These are phyloP conservation scores for Ophiocordyceps unilateralis DNA, from an alignment of 2,329 filamentous ascomycete species.

Conservation along the genomic window DNA sequence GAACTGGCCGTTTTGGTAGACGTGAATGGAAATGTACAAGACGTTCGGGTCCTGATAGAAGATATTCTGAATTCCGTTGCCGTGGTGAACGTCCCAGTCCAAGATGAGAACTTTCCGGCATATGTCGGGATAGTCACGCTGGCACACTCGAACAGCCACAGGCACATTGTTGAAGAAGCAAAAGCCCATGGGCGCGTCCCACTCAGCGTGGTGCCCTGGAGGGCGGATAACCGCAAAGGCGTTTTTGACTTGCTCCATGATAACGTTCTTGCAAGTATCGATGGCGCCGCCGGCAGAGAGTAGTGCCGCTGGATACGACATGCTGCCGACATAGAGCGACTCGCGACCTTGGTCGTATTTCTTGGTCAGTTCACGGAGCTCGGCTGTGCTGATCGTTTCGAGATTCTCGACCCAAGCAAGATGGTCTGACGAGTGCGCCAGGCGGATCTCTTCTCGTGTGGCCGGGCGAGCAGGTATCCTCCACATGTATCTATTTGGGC, in stretches of 20 bases:
- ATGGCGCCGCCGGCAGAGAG: constrained; percentile 87
- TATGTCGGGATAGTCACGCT: constrained; percentile 57
- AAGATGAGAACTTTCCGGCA: constrained; percentile 86
- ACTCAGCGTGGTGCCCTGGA: constrained; percentile 88
- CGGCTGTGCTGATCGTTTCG: constrained; percentile 34
- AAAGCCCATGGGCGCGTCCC: constrained; percentile 74
- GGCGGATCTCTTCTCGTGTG: constrained; percentile 60
- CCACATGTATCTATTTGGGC: constrained; percentile 47
- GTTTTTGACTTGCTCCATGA: constrained; percentile 71
- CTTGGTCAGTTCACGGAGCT: constrained; percentile 51
- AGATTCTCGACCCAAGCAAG: constrained; percentile 57
- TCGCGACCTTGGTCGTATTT: constrained; percentile 46
- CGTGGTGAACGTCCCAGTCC: constrained; percentile 73
- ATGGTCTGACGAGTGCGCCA: constrained; percentile 64
- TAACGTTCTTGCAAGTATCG: constrained; percentile 86
- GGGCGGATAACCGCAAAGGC: constrained; percentile 90
- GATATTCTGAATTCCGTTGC: constrained; percentile 90
- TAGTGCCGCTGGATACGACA: constrained; percentile 65
- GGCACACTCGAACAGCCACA: constrained; percentile 77
- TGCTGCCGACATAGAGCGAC: constrained; percentile 67
- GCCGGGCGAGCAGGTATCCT: constrained; percentile 67
- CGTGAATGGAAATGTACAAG: constrained; percentile 87
- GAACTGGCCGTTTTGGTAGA: constrained; percentile 68
- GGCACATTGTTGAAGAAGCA: constrained; percentile 98
- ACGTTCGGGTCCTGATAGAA: constrained; percentile 93